A percentile compares a stretch with the other conserved stretches of the same genome.
These are phyloP conservation scores for Aspergillus kassunensis DNA, from an alignment of 495 filamentous ascomycete genomes.

Conservation along the genomic window DNA sequence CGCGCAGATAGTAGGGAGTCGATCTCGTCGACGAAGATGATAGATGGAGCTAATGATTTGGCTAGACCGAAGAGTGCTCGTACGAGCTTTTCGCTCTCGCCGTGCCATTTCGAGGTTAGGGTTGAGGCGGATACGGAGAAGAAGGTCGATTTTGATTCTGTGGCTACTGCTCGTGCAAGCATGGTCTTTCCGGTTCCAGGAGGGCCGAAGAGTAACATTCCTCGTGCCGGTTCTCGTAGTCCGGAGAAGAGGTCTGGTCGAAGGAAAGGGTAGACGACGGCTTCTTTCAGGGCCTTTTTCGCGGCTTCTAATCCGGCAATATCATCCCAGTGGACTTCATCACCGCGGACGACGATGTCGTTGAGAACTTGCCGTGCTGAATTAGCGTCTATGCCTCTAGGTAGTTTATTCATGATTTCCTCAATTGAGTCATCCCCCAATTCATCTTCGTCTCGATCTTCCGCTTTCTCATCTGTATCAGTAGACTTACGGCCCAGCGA, in stretches of 20 bases:
- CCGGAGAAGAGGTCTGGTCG: constrained; percentile 95
- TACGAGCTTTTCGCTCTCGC: constrained; percentile 95
- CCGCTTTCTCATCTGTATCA: constrained; percentile 32
- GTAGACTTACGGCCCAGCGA: constrained; percentile 28
- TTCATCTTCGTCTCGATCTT: constrained; percentile 21
- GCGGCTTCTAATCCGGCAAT: constrained; percentile 88
- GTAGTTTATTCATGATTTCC: constrained; percentile 68
- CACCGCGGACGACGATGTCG: constrained; percentile 92
- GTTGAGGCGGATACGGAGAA: constrained; percentile 95
- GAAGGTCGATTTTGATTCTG: constrained; percentile 92
- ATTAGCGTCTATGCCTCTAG: constrained; percentile 71
- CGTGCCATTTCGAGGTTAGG: constrained; percentile 92
- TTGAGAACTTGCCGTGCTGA: constrained; percentile 91
- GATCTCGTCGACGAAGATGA: constrained; percentile 99
- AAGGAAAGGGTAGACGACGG: constrained; percentile 95
- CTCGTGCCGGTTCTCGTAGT: constrained; percentile 86
- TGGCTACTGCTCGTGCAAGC: constrained; percentile 92
- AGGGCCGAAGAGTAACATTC: constrained; percentile 95
- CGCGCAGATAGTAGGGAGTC: constrained; percentile 88
- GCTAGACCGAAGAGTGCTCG: constrained; percentile 87
- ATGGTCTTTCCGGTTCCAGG: constrained; percentile 98
- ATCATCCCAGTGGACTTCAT: constrained; percentile 93
- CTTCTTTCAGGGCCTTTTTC: constrained; percentile 90
- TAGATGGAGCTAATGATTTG: constrained; percentile 85
- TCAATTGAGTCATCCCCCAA: constrained; percentile 47